A percentile compares a stretch with the other conserved stretches of the same genome.
Conservation (phyloP, 2,329 filamentous ascomycete genomes). For the Thelonectria discophora region DNA sequence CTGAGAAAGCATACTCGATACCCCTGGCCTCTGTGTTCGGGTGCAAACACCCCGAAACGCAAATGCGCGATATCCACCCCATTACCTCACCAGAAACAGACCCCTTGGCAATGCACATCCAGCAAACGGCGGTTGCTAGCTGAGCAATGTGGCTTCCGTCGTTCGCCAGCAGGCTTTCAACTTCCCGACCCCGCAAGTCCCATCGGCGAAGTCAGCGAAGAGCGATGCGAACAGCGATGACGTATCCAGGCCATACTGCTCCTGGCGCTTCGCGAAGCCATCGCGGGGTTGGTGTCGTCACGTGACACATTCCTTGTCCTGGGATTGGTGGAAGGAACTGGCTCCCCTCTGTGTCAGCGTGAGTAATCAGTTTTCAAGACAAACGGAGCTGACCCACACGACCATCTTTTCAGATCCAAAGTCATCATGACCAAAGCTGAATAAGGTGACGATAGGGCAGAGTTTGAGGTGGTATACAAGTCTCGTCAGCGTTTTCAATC, state of each 20-base stretch:
- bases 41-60: no score
- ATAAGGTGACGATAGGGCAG: slow-evolving; percentile 30
- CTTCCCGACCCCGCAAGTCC: no score
- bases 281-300: slow-evolving; percentile 18
- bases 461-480: slow-evolving; percentile 30
- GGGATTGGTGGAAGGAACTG: neutral
- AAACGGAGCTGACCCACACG: slow-evolving; percentile 8
- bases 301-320: slow-evolving; percentile 17
- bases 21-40: no score
- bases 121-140: no score
- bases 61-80: no score
- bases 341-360: slow-evolving; percentile 14
- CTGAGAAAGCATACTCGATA: no score
- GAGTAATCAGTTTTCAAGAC: slow-evolving; percentile 16
- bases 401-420: slow-evolving; percentile 29
- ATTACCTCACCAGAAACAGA: no score
- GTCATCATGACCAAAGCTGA: slow-evolving; percentile 33
- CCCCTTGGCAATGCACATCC: no score
- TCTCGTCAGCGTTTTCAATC: slow-evolving; percentile 42
- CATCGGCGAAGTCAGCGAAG: neutral
- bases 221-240: neutral
- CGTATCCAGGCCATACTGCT: neutral
- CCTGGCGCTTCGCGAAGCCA: neutral
- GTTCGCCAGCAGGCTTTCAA: no score
- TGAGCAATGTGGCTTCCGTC: no score